Evolutionary conservation across 805 yeast species (phyloP).

Genomic region (Candida nonsorbophila): DNA sequence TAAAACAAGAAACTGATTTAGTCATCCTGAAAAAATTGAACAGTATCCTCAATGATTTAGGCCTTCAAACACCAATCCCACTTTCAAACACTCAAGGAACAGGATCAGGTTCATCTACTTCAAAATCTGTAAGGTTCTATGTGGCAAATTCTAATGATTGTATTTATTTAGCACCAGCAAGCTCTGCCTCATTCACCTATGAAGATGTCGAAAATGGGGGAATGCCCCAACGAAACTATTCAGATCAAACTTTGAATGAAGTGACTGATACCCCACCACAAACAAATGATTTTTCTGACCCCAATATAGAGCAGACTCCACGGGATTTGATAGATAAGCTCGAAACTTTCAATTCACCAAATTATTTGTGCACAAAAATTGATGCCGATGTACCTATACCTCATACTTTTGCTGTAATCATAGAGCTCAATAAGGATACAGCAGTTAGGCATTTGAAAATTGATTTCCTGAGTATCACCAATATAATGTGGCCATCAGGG

Average conservation of each 20-base stretch:
- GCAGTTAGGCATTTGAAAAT: constrained; percentile 31
- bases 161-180: constrained; percentile 34
- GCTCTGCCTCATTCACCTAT: constrained; percentile 34
- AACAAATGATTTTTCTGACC: constrained; percentile 3
- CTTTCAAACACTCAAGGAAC: constrained; percentile 18
- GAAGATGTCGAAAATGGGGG: constrained; percentile 41
- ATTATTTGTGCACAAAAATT: constrained; percentile 28
- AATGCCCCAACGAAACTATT: constrained; percentile 8
- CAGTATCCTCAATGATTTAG: constrained; percentile 26
- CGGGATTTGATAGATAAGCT: constrained; percentile 15
- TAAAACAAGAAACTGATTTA: constrained; percentile 32
- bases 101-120: constrained; percentile 16
- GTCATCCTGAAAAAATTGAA: constrained; percentile 30
- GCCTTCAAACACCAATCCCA: constrained; percentile 35
- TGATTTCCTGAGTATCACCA: constrained; percentile 38
- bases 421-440: constrained; percentile 39
- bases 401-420: constrained; percentile 48
- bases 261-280: no score
- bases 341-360: constrained; percentile 24
- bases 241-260: no score
- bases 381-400: constrained; percentile 41
- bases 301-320: constrained; percentile 4
- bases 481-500: constrained; percentile 50
- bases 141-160: constrained; percentile 37
- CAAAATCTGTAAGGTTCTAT: constrained; percentile 24